Evolutionary conservation across 2,329 filamentous ascomycete species (phyloP).

Genomic region (Trichoderma atroviride): DNA sequence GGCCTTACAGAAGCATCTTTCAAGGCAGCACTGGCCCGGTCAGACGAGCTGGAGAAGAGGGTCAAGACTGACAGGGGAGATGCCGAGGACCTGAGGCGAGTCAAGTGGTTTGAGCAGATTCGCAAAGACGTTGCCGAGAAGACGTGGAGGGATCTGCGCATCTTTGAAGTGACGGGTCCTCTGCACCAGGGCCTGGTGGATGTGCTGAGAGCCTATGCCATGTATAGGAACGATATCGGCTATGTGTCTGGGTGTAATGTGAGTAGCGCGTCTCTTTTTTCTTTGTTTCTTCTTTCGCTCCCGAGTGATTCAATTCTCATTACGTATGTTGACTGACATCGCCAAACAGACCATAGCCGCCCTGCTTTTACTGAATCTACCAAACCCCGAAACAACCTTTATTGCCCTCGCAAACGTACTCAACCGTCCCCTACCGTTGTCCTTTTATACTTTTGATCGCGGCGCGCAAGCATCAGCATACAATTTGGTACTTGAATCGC

Average conservation of each 20-base stretch:
- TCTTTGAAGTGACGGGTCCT: conserved; percentile 69
- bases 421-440: conserved; percentile 73
- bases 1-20: conserved; percentile 69
- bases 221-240: conserved; percentile 81
- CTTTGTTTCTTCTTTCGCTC: not conserved
- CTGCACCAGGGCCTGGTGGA: conserved; percentile 70
- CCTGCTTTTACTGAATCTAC: conserved; percentile 71
- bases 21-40: conserved; percentile 69
- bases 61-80: conserved; percentile 55
- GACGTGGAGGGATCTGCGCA: conserved; percentile 72
- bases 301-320: not conserved
- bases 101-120: conserved; percentile 65
- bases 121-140: conserved; percentile 62
- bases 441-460: conserved; percentile 71
- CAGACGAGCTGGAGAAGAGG: conserved; percentile 62
- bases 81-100: conserved; percentile 58
- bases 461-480: conserved; percentile 71
- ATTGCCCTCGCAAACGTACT: conserved; percentile 74
- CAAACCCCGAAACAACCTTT: conserved; percentile 65
- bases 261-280: conserved; percentile 41
- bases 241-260: conserved; percentile 76
- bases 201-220: conserved; percentile 75
- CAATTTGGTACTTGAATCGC: conserved; percentile 67
- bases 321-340: conserved; percentile 17
- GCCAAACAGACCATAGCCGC: conserved; percentile 67